A percentile compares a stretch with the other conserved stretches of the same genome.
Conservation (phyloP, 139 green algal genomes). For the Chlamydomonas eustigma region DNA sequence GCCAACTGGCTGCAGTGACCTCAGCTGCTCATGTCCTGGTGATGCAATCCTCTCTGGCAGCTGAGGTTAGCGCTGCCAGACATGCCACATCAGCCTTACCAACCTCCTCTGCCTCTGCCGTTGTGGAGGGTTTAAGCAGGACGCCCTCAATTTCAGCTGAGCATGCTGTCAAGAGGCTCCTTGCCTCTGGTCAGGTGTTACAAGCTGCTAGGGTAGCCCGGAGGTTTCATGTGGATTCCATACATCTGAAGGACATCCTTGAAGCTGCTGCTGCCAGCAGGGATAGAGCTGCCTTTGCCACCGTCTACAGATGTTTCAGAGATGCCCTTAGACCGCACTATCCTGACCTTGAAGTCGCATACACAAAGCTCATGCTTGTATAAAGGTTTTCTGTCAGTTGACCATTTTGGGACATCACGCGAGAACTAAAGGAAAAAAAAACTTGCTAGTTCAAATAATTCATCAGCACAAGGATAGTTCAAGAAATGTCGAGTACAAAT, state of each 20-base stretch:
- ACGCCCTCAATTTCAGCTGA: background rate
- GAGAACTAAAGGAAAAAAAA: no score
- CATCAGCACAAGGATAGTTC: no score
- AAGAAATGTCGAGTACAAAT: no score
- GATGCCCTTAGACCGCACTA: background rate
- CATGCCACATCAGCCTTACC: background rate
- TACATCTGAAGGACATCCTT: background rate
- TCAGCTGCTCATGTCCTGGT: background rate
- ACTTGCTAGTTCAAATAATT: no score
- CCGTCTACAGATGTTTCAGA: slow-evolving; percentile 1
- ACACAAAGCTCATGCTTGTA: background rate
- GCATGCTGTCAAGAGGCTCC: background rate
- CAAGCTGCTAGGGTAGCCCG: background rate
- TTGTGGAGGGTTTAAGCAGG: no score
- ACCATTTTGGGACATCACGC: no score
- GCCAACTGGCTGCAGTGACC: background rate
- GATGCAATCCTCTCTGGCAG: background rate
- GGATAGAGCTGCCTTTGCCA: background rate
- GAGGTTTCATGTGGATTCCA: background rate
- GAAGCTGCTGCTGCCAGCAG: background rate
- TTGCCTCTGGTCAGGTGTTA: background rate
- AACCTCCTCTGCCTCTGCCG: background rate
- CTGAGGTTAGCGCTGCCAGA: background rate
- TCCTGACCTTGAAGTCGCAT: background rate
- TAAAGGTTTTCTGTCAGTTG: no score